Percentiles rank a stretch among this genome's conserved stretches.
Evolutionary conservation across 2,329 filamentous ascomycete genomes (phyloP).

Genomic region (Colletotrichum acutatum): DNA sequence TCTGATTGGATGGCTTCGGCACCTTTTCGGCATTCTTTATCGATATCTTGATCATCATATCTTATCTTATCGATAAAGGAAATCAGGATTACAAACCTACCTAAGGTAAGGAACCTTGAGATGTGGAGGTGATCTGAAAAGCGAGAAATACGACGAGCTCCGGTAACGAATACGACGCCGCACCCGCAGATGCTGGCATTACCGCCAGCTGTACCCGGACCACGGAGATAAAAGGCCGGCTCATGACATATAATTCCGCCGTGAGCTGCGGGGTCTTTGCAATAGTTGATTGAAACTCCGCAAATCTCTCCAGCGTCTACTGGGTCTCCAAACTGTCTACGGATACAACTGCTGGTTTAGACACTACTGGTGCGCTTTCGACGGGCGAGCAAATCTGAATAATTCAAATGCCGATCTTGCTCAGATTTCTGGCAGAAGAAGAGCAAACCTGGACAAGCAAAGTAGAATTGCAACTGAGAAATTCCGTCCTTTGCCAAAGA

Average conservation of each 20-base stretch:
- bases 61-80: background rate
- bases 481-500: background rate
- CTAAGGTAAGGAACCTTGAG: too few species aligned
- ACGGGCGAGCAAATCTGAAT: background rate
- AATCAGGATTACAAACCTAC: too few species aligned
- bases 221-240: background rate
- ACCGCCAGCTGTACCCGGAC: background rate
- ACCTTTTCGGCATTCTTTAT: background rate
- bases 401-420: background rate
- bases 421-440: background rate
- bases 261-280: background rate
- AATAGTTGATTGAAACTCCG: background rate
- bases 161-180: background rate
- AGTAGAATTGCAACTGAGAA: background rate
- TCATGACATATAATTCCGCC: background rate
- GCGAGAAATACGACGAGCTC: background rate
- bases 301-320: background rate
- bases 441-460: too few species aligned
- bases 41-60: background rate
- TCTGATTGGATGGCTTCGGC: conserved; percentile 14
- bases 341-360: background rate
- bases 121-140: background rate
- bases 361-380: background rate
- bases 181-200: background rate
- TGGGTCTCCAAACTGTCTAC: too few species aligned